Percentiles rank a stretch among this genome's conserved stretches.
These are phyloP conservation scores for Neoascochyta sp. DNA, from an alignment of 2,329 filamentous ascomycete genomes.

Conservation along the genomic window DNA sequence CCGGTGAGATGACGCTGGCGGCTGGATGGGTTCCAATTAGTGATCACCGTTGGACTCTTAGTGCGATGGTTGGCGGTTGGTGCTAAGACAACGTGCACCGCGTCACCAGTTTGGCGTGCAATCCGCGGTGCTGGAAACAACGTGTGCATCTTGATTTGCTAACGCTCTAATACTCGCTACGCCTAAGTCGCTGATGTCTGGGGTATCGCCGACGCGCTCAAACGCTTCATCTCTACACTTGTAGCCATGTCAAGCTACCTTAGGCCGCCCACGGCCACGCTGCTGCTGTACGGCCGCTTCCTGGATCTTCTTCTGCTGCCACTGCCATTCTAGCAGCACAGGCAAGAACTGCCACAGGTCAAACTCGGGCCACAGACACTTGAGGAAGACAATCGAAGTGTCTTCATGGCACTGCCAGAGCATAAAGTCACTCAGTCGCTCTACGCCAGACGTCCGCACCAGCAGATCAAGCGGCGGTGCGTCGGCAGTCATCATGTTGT, in stretches of 20 bases:
- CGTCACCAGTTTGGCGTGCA: too few species aligned
- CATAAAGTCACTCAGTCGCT: constrained; percentile 94
- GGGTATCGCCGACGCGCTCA: constrained; percentile 24
- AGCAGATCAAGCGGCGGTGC: constrained; percentile 88
- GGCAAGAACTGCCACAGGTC: constrained; percentile 91
- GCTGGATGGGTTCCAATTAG: too few species aligned
- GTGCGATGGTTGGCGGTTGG: too few species aligned
- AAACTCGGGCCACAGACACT: constrained; percentile 94
- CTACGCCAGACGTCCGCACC: constrained; percentile 87
- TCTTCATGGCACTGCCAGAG: constrained; percentile 95
- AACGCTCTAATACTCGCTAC: constrained; percentile 12
- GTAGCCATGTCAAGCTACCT: constrained; percentile 19
- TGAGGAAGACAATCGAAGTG: constrained; percentile 86
- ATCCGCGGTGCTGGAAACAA: too few species aligned
- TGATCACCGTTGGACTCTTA: too few species aligned
- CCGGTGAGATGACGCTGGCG: too few species aligned
- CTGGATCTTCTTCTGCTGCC: constrained; percentile 50
- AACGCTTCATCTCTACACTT: constrained; percentile 3
- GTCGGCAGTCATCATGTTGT: constrained; percentile 82
- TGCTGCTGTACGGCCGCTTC: constrained; percentile 36
- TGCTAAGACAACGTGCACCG: too few species aligned
- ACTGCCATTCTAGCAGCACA: constrained; percentile 86
- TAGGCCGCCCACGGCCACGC: constrained; percentile 25
- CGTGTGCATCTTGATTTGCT: constrained; percentile 12
- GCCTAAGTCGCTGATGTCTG: constrained; percentile 17